These are phyloP conservation scores for Phytophthora constricta DNA, from an alignment of 352 stramenopile genomes.

Conservation along the genomic window DNA sequence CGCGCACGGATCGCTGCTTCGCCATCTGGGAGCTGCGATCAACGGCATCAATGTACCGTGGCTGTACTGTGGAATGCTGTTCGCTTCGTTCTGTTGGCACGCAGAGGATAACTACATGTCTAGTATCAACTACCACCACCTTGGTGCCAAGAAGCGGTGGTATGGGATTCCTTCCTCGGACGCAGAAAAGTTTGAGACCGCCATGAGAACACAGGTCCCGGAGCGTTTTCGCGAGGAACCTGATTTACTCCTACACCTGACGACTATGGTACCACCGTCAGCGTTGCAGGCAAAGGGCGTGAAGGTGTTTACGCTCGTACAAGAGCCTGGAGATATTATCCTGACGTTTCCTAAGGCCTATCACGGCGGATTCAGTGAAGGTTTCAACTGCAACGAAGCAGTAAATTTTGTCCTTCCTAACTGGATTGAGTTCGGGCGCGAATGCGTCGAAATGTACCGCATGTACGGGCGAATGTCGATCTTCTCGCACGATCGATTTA, in stretches of 20 bases:
- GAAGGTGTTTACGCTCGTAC: constrained; percentile 68
- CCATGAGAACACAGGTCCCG: constrained; percentile 56
- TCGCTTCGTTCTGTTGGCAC: constrained; percentile 99
- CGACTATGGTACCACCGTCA: constrained; percentile 75
- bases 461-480: constrained; percentile 69
- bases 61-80: constrained; percentile 99
- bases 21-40: constrained; percentile 94
- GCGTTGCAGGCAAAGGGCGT: constrained; percentile 52
- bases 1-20: constrained; percentile 91
- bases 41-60: constrained; percentile 98
- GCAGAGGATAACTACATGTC: constrained; percentile 99
- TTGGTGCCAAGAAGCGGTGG: constrained; percentile 97
- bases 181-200: constrained; percentile 60
- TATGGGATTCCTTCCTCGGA: constrained; percentile 83
- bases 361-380: constrained; percentile 96
- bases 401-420: constrained; percentile 89
- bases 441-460: constrained; percentile 77
- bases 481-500: constrained; percentile 84
- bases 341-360: constrained; percentile 98
- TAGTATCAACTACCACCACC: constrained; percentile 99
- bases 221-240: constrained; percentile 69
- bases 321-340: constrained; percentile 95
- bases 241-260: constrained; percentile 76
- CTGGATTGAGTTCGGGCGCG: constrained; percentile 84
- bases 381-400: constrained; percentile 93